phyloP scores from a whole-genome alignment of 2,329 filamentous ascomycete genomes.

The Fusarium napiforme region DNA sequence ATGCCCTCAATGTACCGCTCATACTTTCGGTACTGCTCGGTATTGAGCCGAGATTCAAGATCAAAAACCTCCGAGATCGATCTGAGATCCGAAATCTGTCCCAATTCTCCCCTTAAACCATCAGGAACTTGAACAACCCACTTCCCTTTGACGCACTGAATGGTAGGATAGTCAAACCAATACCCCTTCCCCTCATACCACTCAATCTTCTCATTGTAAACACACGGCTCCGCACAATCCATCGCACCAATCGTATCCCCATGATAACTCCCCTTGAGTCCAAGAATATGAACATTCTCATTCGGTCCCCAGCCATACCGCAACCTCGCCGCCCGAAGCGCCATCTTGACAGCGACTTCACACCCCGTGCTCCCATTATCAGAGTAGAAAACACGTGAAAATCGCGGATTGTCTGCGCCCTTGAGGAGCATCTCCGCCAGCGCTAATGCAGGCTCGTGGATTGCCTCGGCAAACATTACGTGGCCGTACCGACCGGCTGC shows the following conservation, averaged over 20 bases:
- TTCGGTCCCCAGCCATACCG: slow-evolving; percentile 73
- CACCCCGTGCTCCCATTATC: slow-evolving; percentile 87
- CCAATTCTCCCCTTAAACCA: slow-evolving; percentile 59
- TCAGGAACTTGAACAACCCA: slow-evolving; percentile 73
- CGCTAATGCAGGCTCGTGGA: slow-evolving; percentile 80
- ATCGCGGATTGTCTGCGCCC: slow-evolving; percentile 69
- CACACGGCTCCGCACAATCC: slow-evolving; percentile 82
- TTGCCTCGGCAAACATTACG: slow-evolving; percentile 84
- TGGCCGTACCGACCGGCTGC: slow-evolving; percentile 87
- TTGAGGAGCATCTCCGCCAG: slow-evolving; percentile 73
- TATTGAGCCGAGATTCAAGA: slow-evolving; percentile 58
- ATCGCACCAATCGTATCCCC: slow-evolving; percentile 90
- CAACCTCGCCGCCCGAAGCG: slow-evolving; percentile 72
- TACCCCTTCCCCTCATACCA: slow-evolving; percentile 84
- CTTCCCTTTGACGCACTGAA: slow-evolving; percentile 71
- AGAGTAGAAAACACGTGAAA: slow-evolving; percentile 81
- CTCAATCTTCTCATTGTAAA: slow-evolving; percentile 84
- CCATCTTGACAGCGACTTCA: slow-evolving; percentile 90
- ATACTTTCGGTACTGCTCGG: slow-evolving; percentile 63
- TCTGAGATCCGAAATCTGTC: slow-evolving; percentile 55
- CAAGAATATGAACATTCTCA: slow-evolving; percentile 73
- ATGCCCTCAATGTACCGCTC: slow-evolving; percentile 66
- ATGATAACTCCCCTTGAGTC: slow-evolving; percentile 84
- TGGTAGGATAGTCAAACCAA: slow-evolving; percentile 83
- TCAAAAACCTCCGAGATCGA: slow-evolving; percentile 71